Evolutionary conservation across 208 protist species (phyloP).

Genomic region (Vickermania spadyakhi): DNA sequence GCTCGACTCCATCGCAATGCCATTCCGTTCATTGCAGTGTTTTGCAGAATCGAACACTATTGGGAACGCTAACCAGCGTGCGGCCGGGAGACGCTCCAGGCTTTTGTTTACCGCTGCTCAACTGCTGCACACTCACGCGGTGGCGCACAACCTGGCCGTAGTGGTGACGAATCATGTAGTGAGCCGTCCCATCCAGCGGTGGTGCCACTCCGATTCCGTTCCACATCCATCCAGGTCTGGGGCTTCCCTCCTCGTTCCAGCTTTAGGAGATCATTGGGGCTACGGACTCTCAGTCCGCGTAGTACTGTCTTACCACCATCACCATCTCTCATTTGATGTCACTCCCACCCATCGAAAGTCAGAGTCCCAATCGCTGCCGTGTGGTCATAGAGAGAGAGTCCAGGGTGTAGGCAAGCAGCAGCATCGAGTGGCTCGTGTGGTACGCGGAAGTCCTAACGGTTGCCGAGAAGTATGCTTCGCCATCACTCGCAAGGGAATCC

Average conservation of each 20-base stretch:
- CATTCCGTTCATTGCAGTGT: conserved; percentile 37
- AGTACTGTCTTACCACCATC: conserved; percentile 59
- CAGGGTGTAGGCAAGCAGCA: conserved; percentile 8
- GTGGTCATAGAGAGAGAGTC: no score
- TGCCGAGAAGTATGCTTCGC: conserved; percentile 55
- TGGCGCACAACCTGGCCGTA: conserved; percentile 29
- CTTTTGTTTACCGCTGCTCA: conserved; percentile 53
- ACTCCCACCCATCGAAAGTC: not conserved
- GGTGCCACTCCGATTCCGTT: not conserved
- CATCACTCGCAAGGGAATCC: conserved; percentile 55
- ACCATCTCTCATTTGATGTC: conserved; percentile 9
- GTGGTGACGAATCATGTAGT: conserved; percentile 82
- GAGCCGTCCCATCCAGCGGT: not conserved
- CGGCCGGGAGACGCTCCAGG: conserved; percentile 32
- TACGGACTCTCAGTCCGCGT: conserved; percentile 40
- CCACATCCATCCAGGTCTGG: not conserved
- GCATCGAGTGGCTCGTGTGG: conserved; percentile 62
- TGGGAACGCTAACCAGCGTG: not conserved
- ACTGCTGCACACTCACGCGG: conserved; percentile 36
- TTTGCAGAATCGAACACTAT: not conserved
- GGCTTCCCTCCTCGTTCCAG: conserved; percentile 30
- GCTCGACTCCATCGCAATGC: conserved; percentile 84
- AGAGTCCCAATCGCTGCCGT: no score
- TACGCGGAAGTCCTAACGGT: conserved; percentile 27
- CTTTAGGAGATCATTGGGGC: conserved; percentile 67